Base-by-base conservation (phyloP, 495 filamentous ascomycete species). In the Oidiodendron maius region DNA sequence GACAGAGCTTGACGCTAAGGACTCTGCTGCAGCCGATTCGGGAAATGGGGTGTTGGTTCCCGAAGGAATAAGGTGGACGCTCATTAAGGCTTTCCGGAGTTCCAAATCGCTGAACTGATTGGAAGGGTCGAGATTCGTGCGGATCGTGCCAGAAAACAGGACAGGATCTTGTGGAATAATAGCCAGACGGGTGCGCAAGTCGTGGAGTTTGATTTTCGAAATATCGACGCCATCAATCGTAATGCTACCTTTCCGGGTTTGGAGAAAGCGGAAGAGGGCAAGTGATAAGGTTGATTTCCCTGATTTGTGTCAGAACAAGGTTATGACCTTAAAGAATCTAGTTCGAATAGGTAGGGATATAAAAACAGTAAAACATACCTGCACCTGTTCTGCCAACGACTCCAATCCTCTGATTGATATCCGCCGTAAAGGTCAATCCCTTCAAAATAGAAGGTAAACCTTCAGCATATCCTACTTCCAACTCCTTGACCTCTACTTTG, bases 101-200 rank as follows among this genome's bases (percentile, higher is more conserved):
- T 81, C 71, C 1, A 63, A 44, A 52, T 87, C 80, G 3, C 64
- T 67, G 46, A 78, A 68, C 26, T 75, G 57, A 26, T 74, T 62
- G 47, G 74, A 74, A 10, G 71, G 69, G 32, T 78, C 73, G 3
- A 78, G 60, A 45, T 75, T 75, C 22, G 66, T 68, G 2, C 74
- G 69, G 8, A 80, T 64, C 1, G 72, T 77, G 9, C 75, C 76
- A 12, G 45, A 49, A 23, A 78, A 73, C 0, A 80, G 47, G n/a
- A 76, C 65, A 1, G 76, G 72, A 36, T 78, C 74, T 44, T 80
- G 76, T 0, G 74, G 70, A 25, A 80, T 78, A 32, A 78, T 72
- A 2, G 69, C 74, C 0, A 80, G 55, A 3, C 72, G 63, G 12
- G 59, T 67, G 3, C 76, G 71, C 24, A 80, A 61, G 16, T 70